Evolutionary conservation across 2,329 filamentous ascomycete species (phyloP).

Genomic region (Thermochaetoides dissita): DNA sequence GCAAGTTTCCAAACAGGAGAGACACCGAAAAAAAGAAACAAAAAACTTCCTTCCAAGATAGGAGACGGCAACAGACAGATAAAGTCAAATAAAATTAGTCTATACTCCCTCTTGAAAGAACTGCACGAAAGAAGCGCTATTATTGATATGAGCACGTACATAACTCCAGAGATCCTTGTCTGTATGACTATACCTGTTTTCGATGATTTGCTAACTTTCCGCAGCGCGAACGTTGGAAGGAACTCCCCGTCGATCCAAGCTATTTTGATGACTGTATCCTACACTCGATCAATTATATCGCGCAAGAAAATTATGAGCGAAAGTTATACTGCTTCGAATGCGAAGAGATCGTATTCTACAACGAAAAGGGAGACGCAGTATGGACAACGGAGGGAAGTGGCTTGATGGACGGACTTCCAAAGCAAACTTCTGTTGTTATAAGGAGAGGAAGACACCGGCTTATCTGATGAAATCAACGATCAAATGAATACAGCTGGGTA

Average conservation of each 20-base stretch:
- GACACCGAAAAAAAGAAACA: background rate
- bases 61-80: background rate
- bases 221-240: background rate
- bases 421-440: background rate
- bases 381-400: background rate
- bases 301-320: background rate
- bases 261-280: background rate
- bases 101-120: background rate
- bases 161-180: background rate
- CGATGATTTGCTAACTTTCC: background rate
- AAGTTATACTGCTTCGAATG: background rate
- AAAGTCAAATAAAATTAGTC: background rate
- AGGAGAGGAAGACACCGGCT: background rate
- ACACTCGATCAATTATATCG: background rate
- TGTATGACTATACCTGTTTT: background rate
- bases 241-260: background rate
- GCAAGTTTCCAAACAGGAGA: background rate
- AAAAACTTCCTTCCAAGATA: background rate
- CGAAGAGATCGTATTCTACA: background rate
- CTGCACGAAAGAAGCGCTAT: background rate
- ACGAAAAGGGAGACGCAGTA: background rate
- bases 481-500: background rate
- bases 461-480: background rate
- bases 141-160: background rate
- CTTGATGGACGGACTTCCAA: background rate